phyloP scores from a whole-genome alignment of 495 filamentous ascomycete species.

The Aspergillus bridgeri region DNA sequence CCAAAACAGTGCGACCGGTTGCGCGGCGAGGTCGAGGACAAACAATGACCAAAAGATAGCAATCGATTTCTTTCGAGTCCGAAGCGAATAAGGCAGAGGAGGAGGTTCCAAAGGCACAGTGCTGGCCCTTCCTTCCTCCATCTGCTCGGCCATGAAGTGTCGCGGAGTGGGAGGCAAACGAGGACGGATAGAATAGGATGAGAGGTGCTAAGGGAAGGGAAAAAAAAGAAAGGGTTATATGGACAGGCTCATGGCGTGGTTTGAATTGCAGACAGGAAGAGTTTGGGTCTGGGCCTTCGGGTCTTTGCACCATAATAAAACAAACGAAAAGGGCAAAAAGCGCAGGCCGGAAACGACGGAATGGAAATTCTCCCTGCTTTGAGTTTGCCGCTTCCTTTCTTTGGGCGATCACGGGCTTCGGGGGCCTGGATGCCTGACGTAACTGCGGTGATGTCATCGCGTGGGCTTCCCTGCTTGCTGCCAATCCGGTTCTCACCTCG shows the following conservation, averaged over 20 bases:
- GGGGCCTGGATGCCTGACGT: constrained; percentile 14
- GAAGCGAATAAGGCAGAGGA: constrained; percentile 54
- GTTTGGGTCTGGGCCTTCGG: background rate
- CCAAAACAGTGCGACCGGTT: constrained; percentile 58
- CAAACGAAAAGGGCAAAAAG: background rate
- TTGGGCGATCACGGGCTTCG: background rate
- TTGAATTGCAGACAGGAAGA: background rate
- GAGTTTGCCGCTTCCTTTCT: constrained; percentile 1
- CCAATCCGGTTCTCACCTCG: background rate
- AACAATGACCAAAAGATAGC: constrained; percentile 58
- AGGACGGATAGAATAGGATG: background rate
- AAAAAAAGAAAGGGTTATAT: too few species aligned
- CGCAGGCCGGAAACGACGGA: background rate
- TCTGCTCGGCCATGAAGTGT: constrained; percentile 11
- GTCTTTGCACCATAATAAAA: background rate
- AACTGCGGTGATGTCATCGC: constrained; percentile 15
- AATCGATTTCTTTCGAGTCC: constrained; percentile 52
- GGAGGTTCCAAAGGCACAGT: constrained; percentile 39
- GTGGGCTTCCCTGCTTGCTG: background rate
- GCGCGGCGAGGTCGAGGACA: constrained; percentile 48
- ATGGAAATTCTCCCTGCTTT: background rate
- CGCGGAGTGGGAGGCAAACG: background rate
- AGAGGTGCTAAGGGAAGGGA: background rate
- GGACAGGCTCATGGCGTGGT: background rate
- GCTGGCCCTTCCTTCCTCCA: constrained; percentile 34